Base-by-base conservation (phyloP, 2,329 filamentous ascomycete genomes). In the Diaporthe aspalathi region DNA sequence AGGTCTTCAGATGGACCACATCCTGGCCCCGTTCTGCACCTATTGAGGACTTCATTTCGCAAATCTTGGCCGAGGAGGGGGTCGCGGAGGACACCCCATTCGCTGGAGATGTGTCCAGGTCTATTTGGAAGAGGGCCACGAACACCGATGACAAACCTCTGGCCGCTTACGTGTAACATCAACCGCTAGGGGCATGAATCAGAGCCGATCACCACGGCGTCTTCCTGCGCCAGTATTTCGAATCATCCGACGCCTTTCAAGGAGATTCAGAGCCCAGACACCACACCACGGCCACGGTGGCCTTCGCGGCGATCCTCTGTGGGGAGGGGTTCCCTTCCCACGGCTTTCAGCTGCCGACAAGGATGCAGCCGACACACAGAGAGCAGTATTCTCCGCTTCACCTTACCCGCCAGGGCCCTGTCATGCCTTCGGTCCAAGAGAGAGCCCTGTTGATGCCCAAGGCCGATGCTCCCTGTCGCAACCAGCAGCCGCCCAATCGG, bases 191-290 rank as follows among this genome's bases (percentile, higher is more conserved):
- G 43, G 8, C 20, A 17, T 63, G 43, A 63, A 63, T 63, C 57
- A 63, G 57, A 63, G 24, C 40, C 27, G 32, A n/a, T 8, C 40
- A 9, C 43, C 43, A 49, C 11, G 17, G 17, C 60, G 60, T 29
- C 49, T 49, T 6, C 27, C 29, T 63, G 29, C 60, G 27, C 60
- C 60, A 24, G 45, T 35, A 35, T 35, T 27, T 63, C 43, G 27
- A 43, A 49, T 63, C 60, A 63, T 49, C 43, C 43, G 60, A 63
- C 60, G 27, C 14, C 60, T 50, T 63, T 29, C 60, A 45, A 49
- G 16, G 22, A 16, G 50, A 27, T 50, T 16, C 22, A 47, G 43
- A 32, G 57, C 9, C 43, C 60, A 63, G 57, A 63, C 57, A 24
- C 24, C 35, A 32, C 60, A 43, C 60, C n/a, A 63, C 43, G 8